Evolutionary conservation across 1,139 yeast species (phyloP).

Genomic region (Magnusiomyces ingens): DNA sequence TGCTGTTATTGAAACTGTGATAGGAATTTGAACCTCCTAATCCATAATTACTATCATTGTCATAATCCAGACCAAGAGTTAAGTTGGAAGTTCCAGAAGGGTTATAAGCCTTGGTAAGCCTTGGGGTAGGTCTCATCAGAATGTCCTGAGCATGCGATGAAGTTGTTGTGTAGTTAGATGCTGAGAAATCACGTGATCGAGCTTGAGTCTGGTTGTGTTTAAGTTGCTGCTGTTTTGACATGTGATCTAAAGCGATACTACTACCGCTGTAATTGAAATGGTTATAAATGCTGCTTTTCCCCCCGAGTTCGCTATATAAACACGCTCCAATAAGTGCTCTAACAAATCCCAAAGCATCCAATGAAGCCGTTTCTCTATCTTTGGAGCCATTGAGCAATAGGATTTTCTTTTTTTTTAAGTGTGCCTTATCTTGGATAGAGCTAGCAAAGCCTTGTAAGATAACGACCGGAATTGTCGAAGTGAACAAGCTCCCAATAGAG

Average conservation of each 20-base stretch:
- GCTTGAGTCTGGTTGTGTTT: not conserved
- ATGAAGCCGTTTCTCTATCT: conserved; percentile 71
- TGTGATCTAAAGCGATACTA: not conserved
- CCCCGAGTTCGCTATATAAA: conserved; percentile 20
- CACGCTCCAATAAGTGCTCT: conserved; percentile 44
- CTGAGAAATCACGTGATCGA: not conserved
- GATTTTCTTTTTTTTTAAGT: conserved; percentile 27
- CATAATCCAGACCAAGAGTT: not conserved
- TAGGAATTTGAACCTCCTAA: not conserved
- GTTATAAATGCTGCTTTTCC: conserved; percentile 6
- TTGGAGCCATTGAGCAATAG: conserved; percentile 61
- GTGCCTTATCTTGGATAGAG: conserved; percentile 33
- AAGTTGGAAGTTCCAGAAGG: not conserved
- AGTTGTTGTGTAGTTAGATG: not conserved
- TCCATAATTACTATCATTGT: not conserved
- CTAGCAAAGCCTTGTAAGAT: conserved; percentile 68
- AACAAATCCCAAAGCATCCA: conserved; percentile 55
- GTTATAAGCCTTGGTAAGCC: not conserved
- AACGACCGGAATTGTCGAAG: conserved; percentile 74
- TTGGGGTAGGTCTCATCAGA: conserved; percentile 6
- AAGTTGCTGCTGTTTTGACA: conserved; percentile 1
- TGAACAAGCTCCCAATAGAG: conserved; percentile 84
- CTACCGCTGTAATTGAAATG: conserved; percentile 7
- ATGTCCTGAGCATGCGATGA: conserved; percentile 6
- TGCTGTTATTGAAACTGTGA: conserved; percentile 2